These are phyloP conservation scores for Hyaloperonospora brassicae DNA, from an alignment of 352 stramenopile genomes.

Conservation along the genomic window DNA sequence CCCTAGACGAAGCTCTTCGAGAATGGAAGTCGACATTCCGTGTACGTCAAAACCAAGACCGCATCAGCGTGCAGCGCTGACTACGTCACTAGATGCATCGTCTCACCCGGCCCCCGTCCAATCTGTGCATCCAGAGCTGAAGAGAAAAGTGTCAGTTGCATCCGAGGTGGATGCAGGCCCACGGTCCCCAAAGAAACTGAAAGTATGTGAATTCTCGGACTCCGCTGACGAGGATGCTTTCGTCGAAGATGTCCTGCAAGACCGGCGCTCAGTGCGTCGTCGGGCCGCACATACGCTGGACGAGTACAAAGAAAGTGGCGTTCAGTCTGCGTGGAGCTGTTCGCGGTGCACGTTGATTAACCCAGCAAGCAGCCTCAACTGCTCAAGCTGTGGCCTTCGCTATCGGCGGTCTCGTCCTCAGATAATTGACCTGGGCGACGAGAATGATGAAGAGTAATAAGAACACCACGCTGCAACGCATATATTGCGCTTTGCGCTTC, in stretches of 20 bases:
- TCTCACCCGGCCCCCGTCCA: constrained; percentile 6
- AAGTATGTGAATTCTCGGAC: constrained; percentile 12
- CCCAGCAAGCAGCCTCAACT: constrained; percentile 41
- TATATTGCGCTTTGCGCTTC: too few relatives aligned
- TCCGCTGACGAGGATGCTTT: constrained; percentile 30
- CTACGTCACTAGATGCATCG: constrained; percentile 14
- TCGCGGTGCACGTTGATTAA: constrained; percentile 76
- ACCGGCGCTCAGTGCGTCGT: constrained; percentile 6
- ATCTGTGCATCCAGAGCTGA: constrained; percentile 1
- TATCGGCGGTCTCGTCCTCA: constrained; percentile 55
- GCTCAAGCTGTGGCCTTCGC: constrained; percentile 57
- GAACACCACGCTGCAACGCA: neutral
- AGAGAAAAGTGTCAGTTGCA: constrained; percentile 26
- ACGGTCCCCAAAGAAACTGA: constrained; percentile 19
- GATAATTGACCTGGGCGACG: constrained; percentile 45
- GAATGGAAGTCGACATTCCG: constrained; percentile 20
- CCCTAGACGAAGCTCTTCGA: neutral
- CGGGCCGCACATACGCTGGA: constrained; percentile 24
- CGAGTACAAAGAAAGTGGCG: constrained; percentile 35
- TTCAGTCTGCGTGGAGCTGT: constrained; percentile 47
- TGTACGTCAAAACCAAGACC: constrained; percentile 16
- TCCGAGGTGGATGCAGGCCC: constrained; percentile 10
- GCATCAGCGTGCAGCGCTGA: neutral
- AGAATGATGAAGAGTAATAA: constrained; percentile 34
- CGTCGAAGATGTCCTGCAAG: constrained; percentile 15